Evolutionary conservation across 768 basidiomycete genomes (phyloP), one percentile per base, ranked within the genome.

Genomic region (Bullera alba): DNA sequence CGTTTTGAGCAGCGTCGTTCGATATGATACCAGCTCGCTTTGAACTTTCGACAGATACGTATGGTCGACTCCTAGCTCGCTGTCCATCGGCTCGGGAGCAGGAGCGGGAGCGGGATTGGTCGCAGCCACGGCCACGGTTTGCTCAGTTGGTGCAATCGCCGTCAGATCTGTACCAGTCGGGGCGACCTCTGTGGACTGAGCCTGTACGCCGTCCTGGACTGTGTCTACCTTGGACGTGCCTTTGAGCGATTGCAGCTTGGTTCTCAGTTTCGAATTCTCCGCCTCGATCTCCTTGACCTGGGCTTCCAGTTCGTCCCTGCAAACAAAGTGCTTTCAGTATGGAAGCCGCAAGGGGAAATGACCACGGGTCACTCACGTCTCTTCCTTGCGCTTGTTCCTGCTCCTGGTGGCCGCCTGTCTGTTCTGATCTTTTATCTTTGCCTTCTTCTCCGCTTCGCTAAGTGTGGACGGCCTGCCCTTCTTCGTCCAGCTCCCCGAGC

Each of bases 391-490:
- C 60, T 70, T 72, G 1, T 51, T 45, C 30, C 71, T 42, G 52
- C 65, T 67, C 43, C 54, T 51, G 39, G 65, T 61, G 2, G 71
- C 71, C 1, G 71, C 71, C 27, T 60, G 57, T 41, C 60, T 48
- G 56, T 72, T 72, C 39, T 61, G 61, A 26, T 56, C 59, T 35
- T 53, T 61, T 52, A 57, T 56, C 23, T 55, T 48, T n/a, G 46
- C 48, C 48, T 60, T 67, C 57, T 63, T 67, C 30, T 68, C 54
- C 36, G 56, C 58, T 14, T 19, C 35, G 6, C 50, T 51, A 7
- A 39, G 19, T n/a, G n/a, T n/a, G n/a, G n/a, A n/a, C n/a, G n/a
- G n/a, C n/a, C n/a, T n/a, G n/a, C n/a, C n/a, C n/a, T n/a, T n/a
- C n/a, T n/a, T n/a, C n/a, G n/a, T n/a, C n/a, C n/a, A n/a, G 22